These are phyloP conservation scores for Diaporthe citrichinensis DNA, from an alignment of 2,329 filamentous ascomycete genomes.

Conservation along the genomic window DNA sequence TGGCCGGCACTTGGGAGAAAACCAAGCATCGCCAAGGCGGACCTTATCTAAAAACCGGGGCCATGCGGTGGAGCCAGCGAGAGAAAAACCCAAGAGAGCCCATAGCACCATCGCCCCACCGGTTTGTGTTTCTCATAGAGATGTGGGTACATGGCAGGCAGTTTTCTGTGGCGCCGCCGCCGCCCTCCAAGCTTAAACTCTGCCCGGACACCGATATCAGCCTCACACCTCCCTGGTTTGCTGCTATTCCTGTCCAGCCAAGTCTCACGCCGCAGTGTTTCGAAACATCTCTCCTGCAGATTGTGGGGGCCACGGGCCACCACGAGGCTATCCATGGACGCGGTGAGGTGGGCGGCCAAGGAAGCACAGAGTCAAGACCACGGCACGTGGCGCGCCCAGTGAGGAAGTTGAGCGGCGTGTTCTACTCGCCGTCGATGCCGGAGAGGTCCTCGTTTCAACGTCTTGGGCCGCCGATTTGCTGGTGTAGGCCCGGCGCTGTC, in stretches of 20 bases:
- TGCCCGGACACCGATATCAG: background rate
- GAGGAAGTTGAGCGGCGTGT: constrained; percentile 15
- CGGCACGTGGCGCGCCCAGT: constrained; percentile 5
- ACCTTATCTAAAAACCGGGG: constrained; percentile 32
- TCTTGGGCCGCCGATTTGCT: background rate
- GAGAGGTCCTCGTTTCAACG: background rate
- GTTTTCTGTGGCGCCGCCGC: background rate
- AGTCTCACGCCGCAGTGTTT: background rate
- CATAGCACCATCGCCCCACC: constrained; percentile 26
- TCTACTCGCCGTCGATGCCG: constrained; percentile 9
- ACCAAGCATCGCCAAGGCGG: constrained; percentile 33
- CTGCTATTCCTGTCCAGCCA: background rate
- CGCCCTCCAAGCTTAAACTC: background rate
- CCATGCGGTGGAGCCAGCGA: background rate
- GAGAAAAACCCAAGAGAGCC: background rate
- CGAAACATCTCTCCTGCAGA: constrained; percentile 1
- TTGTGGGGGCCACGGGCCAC: background rate
- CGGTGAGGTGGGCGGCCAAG: constrained; percentile 16
- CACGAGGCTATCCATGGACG: background rate
- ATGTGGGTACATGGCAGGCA: constrained; percentile 1
- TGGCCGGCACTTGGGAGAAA: constrained; percentile 9
- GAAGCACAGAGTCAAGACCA: constrained; percentile 24
- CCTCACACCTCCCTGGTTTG: background rate
- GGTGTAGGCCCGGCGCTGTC: background rate
- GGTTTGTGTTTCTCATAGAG: constrained; percentile 29